Base-by-base conservation (phyloP, 306 rosid species). In the Myrica gale region DNA sequence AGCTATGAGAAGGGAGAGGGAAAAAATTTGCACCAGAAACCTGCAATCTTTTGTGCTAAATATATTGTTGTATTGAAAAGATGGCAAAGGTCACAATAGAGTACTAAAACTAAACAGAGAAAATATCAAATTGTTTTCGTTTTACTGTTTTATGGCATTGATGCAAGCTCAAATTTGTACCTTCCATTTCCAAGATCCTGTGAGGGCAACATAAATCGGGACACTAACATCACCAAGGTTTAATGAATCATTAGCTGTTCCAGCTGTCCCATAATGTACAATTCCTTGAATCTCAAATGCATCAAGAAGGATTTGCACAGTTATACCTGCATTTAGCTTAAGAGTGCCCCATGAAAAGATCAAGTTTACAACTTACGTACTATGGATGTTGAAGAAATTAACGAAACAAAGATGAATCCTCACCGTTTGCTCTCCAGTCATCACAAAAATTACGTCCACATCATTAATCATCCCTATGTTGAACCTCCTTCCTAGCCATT, bases 131-230 rank as follows among this genome's bases (percentile, higher is more conserved):
- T 11, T 2, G 11, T 62, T 32, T 62, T 37, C 13, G 21, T 63
- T 67, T 9, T 39, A 67, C 2, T 13, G 7, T 3, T 20, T 60
- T 8, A 6, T 6, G 44, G 16, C 2, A 11, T 67, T 19, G 37
- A 62, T n/a, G 44, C 13, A 43, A 44, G 51, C 6, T 67, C 11
- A 68, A 45, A 68, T 5, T 12, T 45, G 72, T 68, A 76, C 80
- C 74, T 55, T 54, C 80, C 80, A 76, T 21, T 55, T 68, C 80
- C 80, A 76, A 41, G 80, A 76, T 20, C 57, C 44, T 7, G 80
- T 76, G 43, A 54, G 68, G 41, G 80, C 80, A 44, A 76, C 57
- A 45, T 68, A 26, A 44, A 6, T 68, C 55, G 74, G 80, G 17
- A 76, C 68, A 44, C 68, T 26, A 56, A 76, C 80, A 68, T 76